A percentile compares a stretch with the other conserved stretches of the same genome.
Evolutionary conservation across 2,329 filamentous ascomycete species (phyloP).

Genomic region (Cladosporium sphaerospermum): DNA sequence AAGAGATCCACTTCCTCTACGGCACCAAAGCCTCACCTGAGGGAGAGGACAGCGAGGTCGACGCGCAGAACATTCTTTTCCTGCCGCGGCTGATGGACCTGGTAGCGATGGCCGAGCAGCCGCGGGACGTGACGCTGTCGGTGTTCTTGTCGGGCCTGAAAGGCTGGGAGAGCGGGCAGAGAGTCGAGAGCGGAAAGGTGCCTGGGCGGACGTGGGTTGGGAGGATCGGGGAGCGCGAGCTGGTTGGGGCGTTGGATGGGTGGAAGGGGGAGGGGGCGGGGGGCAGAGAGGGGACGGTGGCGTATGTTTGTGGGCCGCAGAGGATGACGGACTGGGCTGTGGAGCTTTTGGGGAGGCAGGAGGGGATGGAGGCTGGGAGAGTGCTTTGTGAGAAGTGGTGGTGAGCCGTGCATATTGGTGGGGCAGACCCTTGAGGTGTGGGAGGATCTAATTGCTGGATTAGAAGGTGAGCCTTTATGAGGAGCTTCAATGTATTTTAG

Average conservation of each 20-base stretch:
- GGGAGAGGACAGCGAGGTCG: constrained; percentile 15
- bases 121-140: constrained; percentile 21
- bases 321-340: constrained; percentile 45
- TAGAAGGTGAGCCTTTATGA: too few relatives aligned
- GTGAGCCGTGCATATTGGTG: constrained; percentile 22
- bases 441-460: too few relatives aligned
- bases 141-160: constrained; percentile 27
- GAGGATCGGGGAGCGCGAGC: constrained; percentile 29
- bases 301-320: constrained; percentile 45
- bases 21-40: constrained; percentile 42
- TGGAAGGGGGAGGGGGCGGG: constrained; percentile 25
- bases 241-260: constrained; percentile 34
- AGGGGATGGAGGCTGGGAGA: constrained; percentile 32
- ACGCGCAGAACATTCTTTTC: constrained; percentile 39
- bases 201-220: constrained; percentile 27
- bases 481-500: neutral
- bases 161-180: constrained; percentile 14
- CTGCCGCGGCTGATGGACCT: constrained; percentile 38
- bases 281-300: constrained; percentile 34
- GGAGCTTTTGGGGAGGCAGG: constrained; percentile 32
- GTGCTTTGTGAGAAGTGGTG: constrained; percentile 50
- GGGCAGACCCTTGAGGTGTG: neutral
- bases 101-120: constrained; percentile 16
- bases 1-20: constrained; percentile 58
- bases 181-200: constrained; percentile 25